Conservation (phyloP, 1,284 basidiomycete species). For the Marasmius sp. region DNA sequence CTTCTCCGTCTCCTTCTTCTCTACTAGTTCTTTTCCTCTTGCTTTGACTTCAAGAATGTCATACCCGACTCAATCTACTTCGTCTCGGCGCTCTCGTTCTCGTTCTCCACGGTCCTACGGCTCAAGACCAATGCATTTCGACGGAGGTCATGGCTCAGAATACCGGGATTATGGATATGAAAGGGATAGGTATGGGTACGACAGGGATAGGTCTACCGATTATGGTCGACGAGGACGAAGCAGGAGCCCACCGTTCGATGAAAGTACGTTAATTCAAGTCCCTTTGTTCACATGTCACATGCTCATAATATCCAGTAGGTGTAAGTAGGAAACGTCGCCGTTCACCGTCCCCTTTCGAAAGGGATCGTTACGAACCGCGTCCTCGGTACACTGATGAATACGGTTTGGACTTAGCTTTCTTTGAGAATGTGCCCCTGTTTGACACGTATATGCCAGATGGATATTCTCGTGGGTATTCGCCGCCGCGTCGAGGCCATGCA, state of each 20-base stretch:
- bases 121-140: conserved; percentile 55
- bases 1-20: conserved; percentile 53
- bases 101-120: conserved; percentile 68
- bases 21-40: conserved; percentile 58
- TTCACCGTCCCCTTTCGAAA: conserved; percentile 83
- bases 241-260: conserved; percentile 68
- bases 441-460: conserved; percentile 42
- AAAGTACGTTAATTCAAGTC: conserved; percentile 44
- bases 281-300: not conserved
- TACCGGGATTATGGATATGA: conserved; percentile 65
- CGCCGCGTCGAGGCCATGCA: conserved; percentile 44
- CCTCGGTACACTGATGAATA: conserved; percentile 79
- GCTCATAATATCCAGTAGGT: conserved; percentile 19
- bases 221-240: conserved; percentile 70
- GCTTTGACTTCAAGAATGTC: conserved; percentile 55
- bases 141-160: conserved; percentile 55
- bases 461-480: conserved; percentile 62
- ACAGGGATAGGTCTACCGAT: conserved; percentile 63
- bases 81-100: conserved; percentile 73
- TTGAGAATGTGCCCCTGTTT: conserved; percentile 1
- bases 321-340: conserved; percentile 78
- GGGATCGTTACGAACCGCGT: conserved; percentile 76
- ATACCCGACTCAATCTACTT: conserved; percentile 71
- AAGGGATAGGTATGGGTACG: conserved; percentile 67
- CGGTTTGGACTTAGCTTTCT: conserved; percentile 47